Conservation (phyloP, 495 filamentous ascomycete species). For the Ramalina intermedia region DNA sequence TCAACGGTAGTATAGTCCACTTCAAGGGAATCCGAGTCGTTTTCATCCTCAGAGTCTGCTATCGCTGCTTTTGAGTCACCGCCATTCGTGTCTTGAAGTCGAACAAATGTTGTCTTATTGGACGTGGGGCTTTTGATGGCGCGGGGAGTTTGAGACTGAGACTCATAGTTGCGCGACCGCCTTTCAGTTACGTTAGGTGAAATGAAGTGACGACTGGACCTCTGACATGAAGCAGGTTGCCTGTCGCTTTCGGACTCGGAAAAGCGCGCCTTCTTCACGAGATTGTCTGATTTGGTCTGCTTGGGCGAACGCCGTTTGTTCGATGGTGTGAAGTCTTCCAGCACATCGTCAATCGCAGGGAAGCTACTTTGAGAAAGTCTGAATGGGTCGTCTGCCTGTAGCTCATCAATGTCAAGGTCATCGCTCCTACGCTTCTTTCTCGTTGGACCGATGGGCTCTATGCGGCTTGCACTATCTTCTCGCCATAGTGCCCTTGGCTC, state of each 20-base stretch:
- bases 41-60: slow-evolving; percentile 34
- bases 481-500: slow-evolving; percentile 43
- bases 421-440: slow-evolving; percentile 64
- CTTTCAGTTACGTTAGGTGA: too few species aligned
- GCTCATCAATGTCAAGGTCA: slow-evolving; percentile 40
- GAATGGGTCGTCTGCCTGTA: slow-evolving; percentile 3
- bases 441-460: slow-evolving; percentile 31
- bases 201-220: too few species aligned
- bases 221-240: too few species aligned
- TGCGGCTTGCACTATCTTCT: slow-evolving; percentile 38
- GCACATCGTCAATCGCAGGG: slow-evolving; percentile 19
- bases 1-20: too few species aligned
- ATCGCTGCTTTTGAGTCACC: slow-evolving; percentile 9
- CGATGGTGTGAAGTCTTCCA: slow-evolving; percentile 16
- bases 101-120: too few species aligned
- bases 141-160: too few species aligned
- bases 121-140: too few species aligned
- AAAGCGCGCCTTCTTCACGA: not conserved
- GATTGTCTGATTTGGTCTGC: slow-evolving; percentile 7
- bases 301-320: slow-evolving; percentile 5
- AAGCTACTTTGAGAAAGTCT: slow-evolving; percentile 16
- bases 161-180: too few species aligned
- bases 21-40: slow-evolving; percentile 9
- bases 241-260: too few species aligned
- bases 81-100: not conserved